Percentiles rank a stretch among this genome's conserved stretches.
phyloP scores from a whole-genome alignment of 2,329 filamentous ascomycete genomes.

The Tolypocladium tundrense region DNA sequence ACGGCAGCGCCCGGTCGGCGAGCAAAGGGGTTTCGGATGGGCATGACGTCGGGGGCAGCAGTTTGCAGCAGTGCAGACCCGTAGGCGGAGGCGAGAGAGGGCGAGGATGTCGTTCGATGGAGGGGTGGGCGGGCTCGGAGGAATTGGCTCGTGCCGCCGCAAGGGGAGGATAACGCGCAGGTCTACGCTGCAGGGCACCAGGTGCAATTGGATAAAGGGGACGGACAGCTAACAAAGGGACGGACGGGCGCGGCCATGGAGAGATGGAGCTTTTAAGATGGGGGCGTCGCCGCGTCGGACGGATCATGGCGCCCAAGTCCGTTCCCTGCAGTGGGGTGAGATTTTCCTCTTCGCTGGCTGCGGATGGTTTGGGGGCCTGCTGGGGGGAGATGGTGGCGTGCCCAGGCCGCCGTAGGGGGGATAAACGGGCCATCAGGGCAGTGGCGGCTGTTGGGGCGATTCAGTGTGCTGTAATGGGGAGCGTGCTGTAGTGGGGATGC shows the following conservation, averaged over 20 bases:
- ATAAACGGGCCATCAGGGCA: background rate
- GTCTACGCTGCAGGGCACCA: background rate
- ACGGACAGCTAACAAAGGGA: background rate
- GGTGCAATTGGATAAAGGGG: background rate
- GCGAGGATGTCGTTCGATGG: background rate
- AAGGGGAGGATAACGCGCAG: background rate
- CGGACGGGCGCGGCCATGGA: background rate
- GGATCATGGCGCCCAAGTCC: background rate
- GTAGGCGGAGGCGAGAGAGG: background rate
- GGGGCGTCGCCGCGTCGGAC: background rate
- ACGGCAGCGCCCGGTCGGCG: slow-evolving; percentile 41
- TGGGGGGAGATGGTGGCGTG: background rate
- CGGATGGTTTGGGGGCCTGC: background rate
- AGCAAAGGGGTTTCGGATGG: slow-evolving; percentile 63
- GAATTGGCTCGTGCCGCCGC: background rate
- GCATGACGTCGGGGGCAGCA: slow-evolving; percentile 35
- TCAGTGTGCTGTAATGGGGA: background rate
- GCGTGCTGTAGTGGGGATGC: too few relatives aligned
- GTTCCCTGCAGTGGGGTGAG: background rate
- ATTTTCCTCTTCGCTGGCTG: background rate
- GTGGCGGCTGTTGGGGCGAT: background rate
- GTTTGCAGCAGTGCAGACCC: background rate
- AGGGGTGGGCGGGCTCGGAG: background rate
- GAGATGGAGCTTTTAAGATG: background rate
- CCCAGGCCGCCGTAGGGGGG: background rate